Conservation (phyloP, 345 rosid genomes). For the Citrus maxima region DNA sequence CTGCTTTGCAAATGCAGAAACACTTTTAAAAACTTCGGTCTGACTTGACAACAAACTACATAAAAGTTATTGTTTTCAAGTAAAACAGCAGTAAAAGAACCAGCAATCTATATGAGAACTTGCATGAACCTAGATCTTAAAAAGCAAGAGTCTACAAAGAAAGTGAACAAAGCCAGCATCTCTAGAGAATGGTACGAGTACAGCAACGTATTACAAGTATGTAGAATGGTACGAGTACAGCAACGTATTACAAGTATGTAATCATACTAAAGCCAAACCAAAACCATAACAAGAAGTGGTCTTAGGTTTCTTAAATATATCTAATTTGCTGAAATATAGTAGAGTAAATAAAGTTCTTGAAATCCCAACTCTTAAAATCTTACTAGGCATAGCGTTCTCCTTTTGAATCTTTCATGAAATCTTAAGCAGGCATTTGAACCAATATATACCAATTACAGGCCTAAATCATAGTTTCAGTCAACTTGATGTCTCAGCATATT, state of each 20-base stretch:
- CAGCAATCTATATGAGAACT: not conserved
- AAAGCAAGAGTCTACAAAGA: not conserved
- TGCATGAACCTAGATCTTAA: not conserved
- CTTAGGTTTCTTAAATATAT: not conserved
- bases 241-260: not conserved
- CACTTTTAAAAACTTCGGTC: not conserved
- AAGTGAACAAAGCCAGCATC: not conserved
- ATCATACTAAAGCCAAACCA: not conserved
- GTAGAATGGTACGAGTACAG: not conserved
- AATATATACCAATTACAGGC: not conserved
- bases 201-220: not conserved
- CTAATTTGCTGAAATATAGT: not conserved
- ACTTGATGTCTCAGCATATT: not conserved
- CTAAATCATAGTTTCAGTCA: not conserved
- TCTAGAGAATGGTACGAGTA: not conserved
- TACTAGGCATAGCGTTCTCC: not conserved
- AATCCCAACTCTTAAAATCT: constrained; percentile 1
- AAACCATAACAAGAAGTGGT: not conserved
- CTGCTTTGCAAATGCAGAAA: constrained; percentile 32
- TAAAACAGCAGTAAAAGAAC: not conserved
- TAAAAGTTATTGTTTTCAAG: not conserved
- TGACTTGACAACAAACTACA: not conserved
- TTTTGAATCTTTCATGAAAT: not conserved
- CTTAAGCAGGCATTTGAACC: not conserved
- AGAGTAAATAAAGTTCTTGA: not conserved